Conservation (phyloP, 139 green algal species). For the Chlamydomonas sp. region DNA sequence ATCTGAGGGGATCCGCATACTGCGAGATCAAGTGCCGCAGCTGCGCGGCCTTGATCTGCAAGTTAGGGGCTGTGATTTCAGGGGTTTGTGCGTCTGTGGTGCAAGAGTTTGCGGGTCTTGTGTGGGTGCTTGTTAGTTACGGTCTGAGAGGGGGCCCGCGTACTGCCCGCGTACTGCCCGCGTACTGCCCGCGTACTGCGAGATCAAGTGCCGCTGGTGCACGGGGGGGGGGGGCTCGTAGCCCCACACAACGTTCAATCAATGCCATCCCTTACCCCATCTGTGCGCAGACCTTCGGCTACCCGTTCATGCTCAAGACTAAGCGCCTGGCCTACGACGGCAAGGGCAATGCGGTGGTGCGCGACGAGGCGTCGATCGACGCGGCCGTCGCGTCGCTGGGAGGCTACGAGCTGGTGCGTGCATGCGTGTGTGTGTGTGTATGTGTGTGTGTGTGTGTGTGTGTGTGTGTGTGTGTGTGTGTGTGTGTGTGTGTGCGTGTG, state of each 20-base stretch:
- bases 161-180: too few species aligned
- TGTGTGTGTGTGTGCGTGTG: conserved; percentile 17
- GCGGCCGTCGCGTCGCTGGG: conserved; percentile 61
- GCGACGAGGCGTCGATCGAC: conserved; percentile 39
- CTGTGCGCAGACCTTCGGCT: conserved; percentile 69
- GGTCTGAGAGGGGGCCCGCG: too few species aligned
- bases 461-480: conserved; percentile 17
- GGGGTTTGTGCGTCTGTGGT: too few species aligned
- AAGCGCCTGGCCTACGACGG: conserved; percentile 88
- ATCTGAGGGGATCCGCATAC: too few species aligned
- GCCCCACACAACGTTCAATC: too few species aligned
- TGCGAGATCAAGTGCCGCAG: conserved; percentile 47
- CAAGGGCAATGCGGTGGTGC: conserved; percentile 81
- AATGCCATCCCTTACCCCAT: too few species aligned
- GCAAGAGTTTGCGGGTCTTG: too few species aligned
- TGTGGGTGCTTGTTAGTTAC: too few species aligned
- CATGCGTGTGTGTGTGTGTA: conserved; percentile 5
- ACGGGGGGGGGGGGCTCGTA: too few species aligned
- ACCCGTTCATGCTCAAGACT: conserved; percentile 95
- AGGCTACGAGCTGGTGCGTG: conserved; percentile 54
- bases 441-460: conserved; percentile 17
- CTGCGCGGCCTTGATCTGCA: conserved; percentile 32
- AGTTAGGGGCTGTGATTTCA: too few species aligned
- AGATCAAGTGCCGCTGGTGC: conserved; percentile 49
- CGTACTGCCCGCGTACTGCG: conserved; percentile 68